Conservation (phyloP, 2,329 filamentous ascomycete species). For the Lojkania enalia region DNA sequence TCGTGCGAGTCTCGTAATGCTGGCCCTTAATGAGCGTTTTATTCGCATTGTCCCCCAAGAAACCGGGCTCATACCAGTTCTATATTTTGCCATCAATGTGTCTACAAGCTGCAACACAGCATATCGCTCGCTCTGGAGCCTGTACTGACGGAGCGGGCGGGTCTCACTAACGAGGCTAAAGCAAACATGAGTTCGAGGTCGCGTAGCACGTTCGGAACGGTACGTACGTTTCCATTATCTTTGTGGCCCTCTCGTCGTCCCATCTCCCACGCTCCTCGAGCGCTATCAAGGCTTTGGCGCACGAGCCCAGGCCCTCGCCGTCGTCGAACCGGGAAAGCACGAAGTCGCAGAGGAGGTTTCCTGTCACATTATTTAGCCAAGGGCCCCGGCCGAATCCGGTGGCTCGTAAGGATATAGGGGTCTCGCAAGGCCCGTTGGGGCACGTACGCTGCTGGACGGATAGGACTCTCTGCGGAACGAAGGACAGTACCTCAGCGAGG, state of each 20-base stretch:
- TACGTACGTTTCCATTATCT: conserved; percentile 56
- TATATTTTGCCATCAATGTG: conserved; percentile 63
- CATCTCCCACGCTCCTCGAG: conserved; percentile 64
- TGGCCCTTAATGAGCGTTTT: conserved; percentile 17
- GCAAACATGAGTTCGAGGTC: conserved; percentile 18
- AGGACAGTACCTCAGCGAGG: conserved; percentile 55
- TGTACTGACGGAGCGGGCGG: conserved; percentile 63
- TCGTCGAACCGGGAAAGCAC: conserved; percentile 65
- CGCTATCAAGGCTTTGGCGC: conserved; percentile 61
- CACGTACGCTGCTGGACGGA: conserved; percentile 60
- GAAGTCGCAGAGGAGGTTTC: conserved; percentile 64
- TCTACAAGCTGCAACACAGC: conserved; percentile 65
- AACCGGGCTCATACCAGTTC: conserved; percentile 50
- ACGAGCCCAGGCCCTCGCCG: conserved; percentile 57
- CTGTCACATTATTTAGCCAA: conserved; percentile 38
- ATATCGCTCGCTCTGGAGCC: conserved; percentile 63
- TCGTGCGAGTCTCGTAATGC: conserved; percentile 56
- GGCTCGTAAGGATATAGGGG: not conserved
- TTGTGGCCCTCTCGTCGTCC: conserved; percentile 58
- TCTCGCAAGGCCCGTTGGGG: no score
- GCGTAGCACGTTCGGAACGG: not conserved
- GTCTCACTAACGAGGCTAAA: conserved; percentile 51
- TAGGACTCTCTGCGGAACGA: conserved; percentile 58
- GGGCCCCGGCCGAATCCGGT: not conserved
- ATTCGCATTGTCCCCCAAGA: not conserved